Evolutionary conservation across 1,139 yeast species (phyloP).

Genomic region (Candida tunisiensis): DNA sequence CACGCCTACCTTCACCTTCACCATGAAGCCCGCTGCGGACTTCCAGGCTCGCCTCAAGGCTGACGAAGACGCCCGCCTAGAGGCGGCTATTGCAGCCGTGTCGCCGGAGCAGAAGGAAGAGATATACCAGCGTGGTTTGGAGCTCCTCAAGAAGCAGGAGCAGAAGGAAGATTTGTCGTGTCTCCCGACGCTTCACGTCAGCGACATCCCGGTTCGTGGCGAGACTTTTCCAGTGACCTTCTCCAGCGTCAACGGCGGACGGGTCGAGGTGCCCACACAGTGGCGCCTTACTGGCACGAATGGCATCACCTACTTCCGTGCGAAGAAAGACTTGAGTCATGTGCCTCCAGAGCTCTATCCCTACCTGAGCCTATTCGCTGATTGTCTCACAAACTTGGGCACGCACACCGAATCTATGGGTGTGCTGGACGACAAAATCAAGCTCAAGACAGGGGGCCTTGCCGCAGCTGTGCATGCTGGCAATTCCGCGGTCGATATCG

Average conservation of each 20-base stretch:
- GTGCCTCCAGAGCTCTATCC: conserved; percentile 46
- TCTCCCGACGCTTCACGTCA: conserved; percentile 57
- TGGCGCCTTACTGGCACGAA: conserved; percentile 19
- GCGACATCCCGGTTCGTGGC: conserved; percentile 53
- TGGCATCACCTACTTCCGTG: conserved; percentile 35
- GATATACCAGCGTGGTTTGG: conserved; percentile 42
- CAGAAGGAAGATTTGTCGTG: conserved; percentile 58
- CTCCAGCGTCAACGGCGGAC: conserved; percentile 1
- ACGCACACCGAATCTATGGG: conserved; percentile 55
- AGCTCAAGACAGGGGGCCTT: conserved; percentile 73
- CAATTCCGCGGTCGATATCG: conserved; percentile 13
- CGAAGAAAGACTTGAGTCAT: conserved; percentile 30
- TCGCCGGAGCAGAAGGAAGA: conserved; percentile 38
- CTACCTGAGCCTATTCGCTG: conserved; percentile 61
- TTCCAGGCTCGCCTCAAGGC: conserved; percentile 31
- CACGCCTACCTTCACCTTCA: conserved; percentile 47
- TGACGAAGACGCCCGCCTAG: conserved; percentile 42
- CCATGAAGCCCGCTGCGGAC: conserved; percentile 53
- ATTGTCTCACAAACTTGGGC: conserved; percentile 75
- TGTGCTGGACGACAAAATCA: conserved; percentile 72
- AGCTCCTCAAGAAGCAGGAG: conserved; percentile 45
- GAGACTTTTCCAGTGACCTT: conserved; percentile 21
- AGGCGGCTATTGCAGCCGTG: conserved; percentile 26
- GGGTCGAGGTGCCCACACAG: conserved; percentile 10
- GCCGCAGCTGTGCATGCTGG: conserved; percentile 39